phyloP scores from a whole-genome alignment of 2,329 filamentous ascomycete genomes.

The Acephala macrosclerotiorum region DNA sequence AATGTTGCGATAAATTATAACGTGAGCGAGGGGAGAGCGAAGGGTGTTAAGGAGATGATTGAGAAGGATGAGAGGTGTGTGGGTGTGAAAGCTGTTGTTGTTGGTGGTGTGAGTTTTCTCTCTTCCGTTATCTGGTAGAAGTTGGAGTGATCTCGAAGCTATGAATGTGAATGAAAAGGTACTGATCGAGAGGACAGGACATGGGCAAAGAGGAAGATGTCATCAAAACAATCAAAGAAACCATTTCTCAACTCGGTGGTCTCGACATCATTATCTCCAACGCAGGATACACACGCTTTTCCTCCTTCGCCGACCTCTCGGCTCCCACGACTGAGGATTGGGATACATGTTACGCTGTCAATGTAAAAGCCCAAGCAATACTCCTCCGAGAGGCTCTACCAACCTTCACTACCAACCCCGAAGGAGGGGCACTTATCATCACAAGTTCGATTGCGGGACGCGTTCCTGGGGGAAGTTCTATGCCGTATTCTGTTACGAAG shows the following conservation, averaged over 20 bases:
- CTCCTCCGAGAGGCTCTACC: conserved; percentile 64
- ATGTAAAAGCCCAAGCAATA: conserved; percentile 62
- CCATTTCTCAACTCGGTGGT: conserved; percentile 63
- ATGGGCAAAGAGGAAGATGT: conserved; percentile 63
- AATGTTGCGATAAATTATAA: conserved; percentile 73
- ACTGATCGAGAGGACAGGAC: conserved; percentile 52
- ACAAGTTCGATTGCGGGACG: conserved; percentile 66
- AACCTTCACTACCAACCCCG: conserved; percentile 65
- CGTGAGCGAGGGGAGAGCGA: conserved; percentile 61
- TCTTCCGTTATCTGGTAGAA: not conserved
- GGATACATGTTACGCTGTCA: conserved; percentile 62
- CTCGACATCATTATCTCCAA: conserved; percentile 61
- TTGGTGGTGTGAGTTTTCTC: conserved; percentile 60
- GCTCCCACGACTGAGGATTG: conserved; percentile 37
- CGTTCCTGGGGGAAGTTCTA: conserved; percentile 32
- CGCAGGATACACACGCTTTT: conserved; percentile 51
- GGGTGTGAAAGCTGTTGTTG: conserved; percentile 58
- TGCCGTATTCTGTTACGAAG: conserved; percentile 49
- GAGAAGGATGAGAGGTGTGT: conserved; percentile 47
- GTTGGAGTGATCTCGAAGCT: not conserved
- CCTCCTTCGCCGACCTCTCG: conserved; percentile 35
- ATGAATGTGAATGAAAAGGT: not conserved
- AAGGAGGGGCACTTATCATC: conserved; percentile 69
- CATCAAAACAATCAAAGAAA: conserved; percentile 58
- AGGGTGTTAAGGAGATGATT: conserved; percentile 58